Evolutionary conservation across 2,329 filamentous ascomycete genomes (phyloP), one percentile per base, ranked within the genome.

Genomic region (Stemphylium lycopersici): DNA sequence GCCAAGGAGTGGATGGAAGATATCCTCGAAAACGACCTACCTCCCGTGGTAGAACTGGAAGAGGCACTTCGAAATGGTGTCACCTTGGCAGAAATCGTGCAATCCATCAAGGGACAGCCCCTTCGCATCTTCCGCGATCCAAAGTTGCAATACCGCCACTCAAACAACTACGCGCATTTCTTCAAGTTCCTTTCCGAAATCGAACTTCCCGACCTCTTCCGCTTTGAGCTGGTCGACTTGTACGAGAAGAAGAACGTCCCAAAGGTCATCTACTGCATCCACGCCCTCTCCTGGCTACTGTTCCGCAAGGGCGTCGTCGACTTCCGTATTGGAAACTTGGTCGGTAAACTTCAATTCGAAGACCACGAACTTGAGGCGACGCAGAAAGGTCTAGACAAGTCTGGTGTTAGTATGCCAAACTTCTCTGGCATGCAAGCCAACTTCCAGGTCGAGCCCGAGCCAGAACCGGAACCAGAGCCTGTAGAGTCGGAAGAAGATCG

Each of bases 201-300:
- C 7, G 90, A 96, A 68, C 80, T 99, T 3, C 95, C 95, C 1
- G 96, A 99, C 66, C 84, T 99, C 15, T 99, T 99, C 75, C 87
- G 93, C 52, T 99, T 99, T 74, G 95, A 99, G 74, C 82, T 98
- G 40, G 96, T 98, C 61, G 95, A 99, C 76, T 79, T 99, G 11
- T 99, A 99, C 79, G 96, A 99, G 77, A 99, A 98, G 81, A 99
- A 99, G 78, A 99, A 99, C 68, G 96, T 98, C 1, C 95, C 95
- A 3, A 99, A 98, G 76, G 96, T 98, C 72, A 99, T 99, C 58
- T 96, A 99, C 78, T 99, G 95, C 72, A 95, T 99, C 47, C 95
- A 99, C 69, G 95, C 95, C 0, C 81, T 99, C 15, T 98, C 93
- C 73, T 99, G 93, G 92, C 83, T 99, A n/a, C 82, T 99, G 10